Evolutionary conservation across 192 early-diverging fungal genomes (phyloP).

Genomic region (Allomyces macrogynus): DNA sequence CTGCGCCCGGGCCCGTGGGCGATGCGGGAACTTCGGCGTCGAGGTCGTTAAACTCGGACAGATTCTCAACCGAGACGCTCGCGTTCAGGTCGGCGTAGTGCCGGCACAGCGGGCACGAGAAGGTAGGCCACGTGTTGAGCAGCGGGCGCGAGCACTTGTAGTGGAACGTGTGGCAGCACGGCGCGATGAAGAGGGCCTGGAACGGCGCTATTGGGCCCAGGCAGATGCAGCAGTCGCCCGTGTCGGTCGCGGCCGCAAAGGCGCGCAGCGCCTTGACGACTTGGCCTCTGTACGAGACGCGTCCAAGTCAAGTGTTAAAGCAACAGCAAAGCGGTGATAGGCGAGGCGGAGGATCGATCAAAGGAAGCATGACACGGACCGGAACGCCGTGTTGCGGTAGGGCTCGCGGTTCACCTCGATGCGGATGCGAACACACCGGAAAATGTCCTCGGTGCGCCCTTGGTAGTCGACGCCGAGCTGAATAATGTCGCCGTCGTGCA

Average conservation of each 20-base stretch:
- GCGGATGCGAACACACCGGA: conserved; percentile 80
- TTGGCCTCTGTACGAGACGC: conserved; percentile 5
- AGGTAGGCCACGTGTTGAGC: conserved; percentile 43
- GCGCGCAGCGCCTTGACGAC: conserved; percentile 14
- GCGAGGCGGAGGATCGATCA: conserved; percentile 2
- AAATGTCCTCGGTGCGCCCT: conserved; percentile 75
- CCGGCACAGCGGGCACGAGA: conserved; percentile 78
- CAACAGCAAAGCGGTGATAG: conserved; percentile 18
- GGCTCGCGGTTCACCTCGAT: conserved; percentile 50
- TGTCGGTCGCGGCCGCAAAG: conserved; percentile 17
- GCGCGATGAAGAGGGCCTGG: conserved; percentile 79
- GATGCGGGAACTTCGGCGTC: no score
- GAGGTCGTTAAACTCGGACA: neutral
- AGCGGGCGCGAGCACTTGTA: conserved; percentile 81
- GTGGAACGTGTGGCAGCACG: conserved; percentile 84
- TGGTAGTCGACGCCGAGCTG: conserved; percentile 96
- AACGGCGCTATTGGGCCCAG: conserved; percentile 63
- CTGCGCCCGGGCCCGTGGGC: no score
- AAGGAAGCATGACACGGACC: conserved; percentile 14
- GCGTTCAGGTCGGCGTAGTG: conserved; percentile 80
- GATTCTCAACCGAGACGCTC: conserved; percentile 18
- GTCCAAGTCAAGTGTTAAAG: conserved; percentile 23
- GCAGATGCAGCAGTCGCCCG: conserved; percentile 76
- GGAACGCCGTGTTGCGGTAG: conserved; percentile 42
- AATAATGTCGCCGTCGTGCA: conserved; percentile 80